A percentile compares a stretch with the other conserved stretches of the same genome.
These are phyloP conservation scores for Beauveria sp. DNA, from an alignment of 2,329 filamentous ascomycete species.

Conservation along the genomic window DNA sequence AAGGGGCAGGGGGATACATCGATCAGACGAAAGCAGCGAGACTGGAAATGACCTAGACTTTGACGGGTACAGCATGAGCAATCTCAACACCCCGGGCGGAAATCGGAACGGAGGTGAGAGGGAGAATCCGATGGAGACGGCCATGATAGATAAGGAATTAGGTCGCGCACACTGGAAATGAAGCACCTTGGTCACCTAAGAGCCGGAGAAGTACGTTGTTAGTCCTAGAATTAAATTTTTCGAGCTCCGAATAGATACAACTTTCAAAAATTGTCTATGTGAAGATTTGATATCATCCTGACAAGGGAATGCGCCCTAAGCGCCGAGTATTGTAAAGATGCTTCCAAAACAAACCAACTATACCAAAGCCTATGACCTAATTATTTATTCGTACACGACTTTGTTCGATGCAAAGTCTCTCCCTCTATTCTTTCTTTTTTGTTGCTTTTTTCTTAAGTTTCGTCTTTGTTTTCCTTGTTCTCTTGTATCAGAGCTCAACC, in stretches of 20 bases:
- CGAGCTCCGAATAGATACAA: neutral
- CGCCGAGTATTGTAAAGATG: neutral
- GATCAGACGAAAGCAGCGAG: slow-evolving; percentile 19
- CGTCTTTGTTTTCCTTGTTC: neutral
- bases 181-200: neutral
- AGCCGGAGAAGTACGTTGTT: neutral
- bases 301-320: neutral
- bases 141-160: slow-evolving; percentile 1
- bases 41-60: slow-evolving; percentile 9
- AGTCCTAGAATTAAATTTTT: neutral
- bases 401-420: neutral
- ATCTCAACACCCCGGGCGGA: slow-evolving; percentile 5
- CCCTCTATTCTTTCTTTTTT: neutral
- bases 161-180: neutral
- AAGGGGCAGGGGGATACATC: slow-evolving; percentile 17
- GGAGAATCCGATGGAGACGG: slow-evolving; percentile 9
- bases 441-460: neutral
- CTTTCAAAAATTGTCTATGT: neutral
- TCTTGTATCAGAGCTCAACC: slow-evolving; percentile 24
- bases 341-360: slow-evolving; percentile 1
- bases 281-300: neutral
- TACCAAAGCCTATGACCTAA: neutral
- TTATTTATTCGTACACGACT: slow-evolving; percentile 1
- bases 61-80: slow-evolving; percentile 11
- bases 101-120: neutral